These are phyloP conservation scores for Lepidium africanum DNA, from an alignment of 345 rosid species.

Conservation along the genomic window DNA sequence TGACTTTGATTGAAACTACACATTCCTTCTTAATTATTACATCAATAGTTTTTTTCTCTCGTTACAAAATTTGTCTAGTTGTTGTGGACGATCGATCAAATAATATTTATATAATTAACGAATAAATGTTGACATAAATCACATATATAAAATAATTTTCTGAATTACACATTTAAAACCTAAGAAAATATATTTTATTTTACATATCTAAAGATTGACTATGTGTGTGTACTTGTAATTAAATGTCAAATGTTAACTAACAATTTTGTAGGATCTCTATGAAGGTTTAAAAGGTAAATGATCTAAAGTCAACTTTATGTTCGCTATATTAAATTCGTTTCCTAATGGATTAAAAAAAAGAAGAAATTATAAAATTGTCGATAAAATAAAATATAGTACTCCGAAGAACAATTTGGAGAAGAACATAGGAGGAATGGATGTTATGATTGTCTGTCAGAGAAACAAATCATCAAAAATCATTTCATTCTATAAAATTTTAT, in stretches of 20 bases:
- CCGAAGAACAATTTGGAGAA: neutral
- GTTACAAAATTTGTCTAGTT: neutral
- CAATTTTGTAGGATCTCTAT: slow-evolving; percentile 1
- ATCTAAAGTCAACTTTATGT: slow-evolving; percentile 16
- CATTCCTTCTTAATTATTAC: neutral
- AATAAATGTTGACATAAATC: neutral
- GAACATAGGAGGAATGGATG: slow-evolving; percentile 25
- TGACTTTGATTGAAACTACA: neutral
- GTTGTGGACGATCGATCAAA: neutral
- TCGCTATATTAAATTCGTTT: neutral
- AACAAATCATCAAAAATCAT: slow-evolving; percentile 21
- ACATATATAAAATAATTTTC: too few relatives aligned
- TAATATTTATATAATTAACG: neutral
- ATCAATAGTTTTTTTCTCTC: neutral
- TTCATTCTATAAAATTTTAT: neutral
- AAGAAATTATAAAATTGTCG: neutral
- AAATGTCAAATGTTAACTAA: slow-evolving; percentile 5
- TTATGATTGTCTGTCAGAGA: slow-evolving; percentile 30
- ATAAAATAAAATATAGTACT: neutral
- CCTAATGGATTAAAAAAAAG: neutral
- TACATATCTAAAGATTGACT: neutral
- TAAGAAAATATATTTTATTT: neutral
- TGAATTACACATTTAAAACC: neutral
- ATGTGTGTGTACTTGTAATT: neutral
- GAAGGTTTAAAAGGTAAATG: neutral